These are phyloP conservation scores for Floccularia luteovirens DNA, from an alignment of 768 basidiomycete genomes.

Conservation along the genomic window DNA sequence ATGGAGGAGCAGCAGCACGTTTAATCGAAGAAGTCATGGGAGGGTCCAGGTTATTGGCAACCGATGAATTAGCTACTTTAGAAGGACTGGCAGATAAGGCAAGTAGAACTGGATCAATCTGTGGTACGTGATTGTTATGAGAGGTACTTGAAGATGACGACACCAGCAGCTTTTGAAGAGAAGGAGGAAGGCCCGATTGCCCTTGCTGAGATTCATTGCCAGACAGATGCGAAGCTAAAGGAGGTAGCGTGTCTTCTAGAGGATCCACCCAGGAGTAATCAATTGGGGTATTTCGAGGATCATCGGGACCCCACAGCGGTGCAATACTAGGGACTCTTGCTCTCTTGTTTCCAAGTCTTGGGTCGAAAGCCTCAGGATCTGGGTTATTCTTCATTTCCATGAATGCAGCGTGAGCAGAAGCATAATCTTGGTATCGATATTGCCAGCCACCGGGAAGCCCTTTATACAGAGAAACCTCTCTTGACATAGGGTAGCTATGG, in stretches of 20 bases:
- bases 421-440: slow-evolving; percentile 25
- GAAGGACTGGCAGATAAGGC: slow-evolving; percentile 4
- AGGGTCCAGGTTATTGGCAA: neutral
- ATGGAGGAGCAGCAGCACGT: slow-evolving; percentile 18
- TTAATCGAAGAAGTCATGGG: slow-evolving; percentile 14
- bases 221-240: slow-evolving; percentile 7
- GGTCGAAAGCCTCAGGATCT: slow-evolving; percentile 3
- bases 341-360: slow-evolving; percentile 10
- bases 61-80: neutral
- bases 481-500: slow-evolving; percentile 27
- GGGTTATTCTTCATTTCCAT: slow-evolving; percentile 19
- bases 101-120: slow-evolving; percentile 20
- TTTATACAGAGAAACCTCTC: slow-evolving; percentile 38
- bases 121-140: slow-evolving; percentile 9
- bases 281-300: slow-evolving; percentile 8
- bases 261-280: slow-evolving; percentile 9
- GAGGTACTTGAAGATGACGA: slow-evolving; percentile 2
- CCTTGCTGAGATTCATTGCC: neutral
- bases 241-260: slow-evolving; percentile 4
- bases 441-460: slow-evolving; percentile 44
- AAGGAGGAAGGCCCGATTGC: slow-evolving; percentile 6
- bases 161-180: neutral
- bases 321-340: slow-evolving; percentile 33
- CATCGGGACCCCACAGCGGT: slow-evolving; percentile 22
- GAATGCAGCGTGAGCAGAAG: slow-evolving; percentile 26